Evolutionary conservation across 177 flowering plant genomes (phyloP), one percentile per base, ranked within the genome.

Genomic region (Vitis hybrid): DNA sequence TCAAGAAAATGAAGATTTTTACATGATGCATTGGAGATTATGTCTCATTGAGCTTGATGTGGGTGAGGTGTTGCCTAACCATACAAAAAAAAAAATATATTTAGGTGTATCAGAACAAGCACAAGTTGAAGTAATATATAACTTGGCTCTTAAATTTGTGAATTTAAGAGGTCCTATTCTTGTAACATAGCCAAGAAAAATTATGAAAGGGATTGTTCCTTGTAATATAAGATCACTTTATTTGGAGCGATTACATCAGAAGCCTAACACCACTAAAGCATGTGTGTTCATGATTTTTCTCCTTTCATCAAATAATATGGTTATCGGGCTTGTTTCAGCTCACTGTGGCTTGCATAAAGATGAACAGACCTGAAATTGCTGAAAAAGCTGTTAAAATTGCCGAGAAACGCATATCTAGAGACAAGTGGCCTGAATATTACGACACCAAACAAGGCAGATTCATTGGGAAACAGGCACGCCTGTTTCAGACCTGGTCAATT

Each of bases 351-450:
- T 87, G 91, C 85, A 85, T 89, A 81, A 88, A 88, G 86, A 88
- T 90, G 95, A 79, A 80, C 38, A 82, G 95, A 79, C 85, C 83
- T n/a, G 91, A 85, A 66, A 80, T 88, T 28, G 95, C 92, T 58
- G 85, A 81, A 69, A 86, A 76, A 54, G 92, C 95, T 13, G 77
- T 90, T 49, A 84, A 77, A 75, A 69, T 82, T 71, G 90, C 91
- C 22, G 92, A 85, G 77, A 81, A 70, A 75, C 85, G 90, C n/a
- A 52, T 90, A 66, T 73, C 86, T 56, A 65, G 57, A 62, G 95
- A 90, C 73, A 83, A 79, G 71, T 88, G 95, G 92, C 92, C 92
- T 11, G 95, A 90, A 76, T 88, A 90, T 71, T 90, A 90, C 33
- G 95, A 90, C 78, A 84, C 95, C 1, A 88, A 86, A 69, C 60